phyloP scores from a whole-genome alignment of 2,329 filamentous ascomycete genomes.

The Exserohilum rostratum region DNA sequence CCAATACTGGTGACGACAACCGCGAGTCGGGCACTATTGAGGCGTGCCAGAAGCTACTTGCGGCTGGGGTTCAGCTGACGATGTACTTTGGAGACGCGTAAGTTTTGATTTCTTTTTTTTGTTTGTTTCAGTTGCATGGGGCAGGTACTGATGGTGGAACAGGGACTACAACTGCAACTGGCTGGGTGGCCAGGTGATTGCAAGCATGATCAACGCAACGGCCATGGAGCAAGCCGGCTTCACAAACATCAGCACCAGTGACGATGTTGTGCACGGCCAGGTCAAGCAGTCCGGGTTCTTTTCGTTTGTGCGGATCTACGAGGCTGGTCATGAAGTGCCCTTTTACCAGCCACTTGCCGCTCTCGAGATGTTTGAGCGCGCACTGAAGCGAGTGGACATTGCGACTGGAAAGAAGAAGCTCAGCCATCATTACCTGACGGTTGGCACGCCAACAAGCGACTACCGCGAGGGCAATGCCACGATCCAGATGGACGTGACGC shows the following conservation, averaged over 20 bases:
- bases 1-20: slow-evolving; percentile 57
- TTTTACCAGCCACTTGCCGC: slow-evolving; percentile 62
- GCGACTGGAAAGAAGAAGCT: slow-evolving; percentile 52
- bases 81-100: slow-evolving; percentile 56
- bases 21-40: slow-evolving; percentile 53
- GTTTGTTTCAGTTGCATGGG: background rate
- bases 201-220: slow-evolving; percentile 48
- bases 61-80: slow-evolving; percentile 50
- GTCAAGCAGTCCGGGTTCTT: slow-evolving; percentile 59
- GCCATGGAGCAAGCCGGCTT: slow-evolving; percentile 56
- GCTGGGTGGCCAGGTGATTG: slow-evolving; percentile 53
- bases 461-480: slow-evolving; percentile 55
- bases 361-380: slow-evolving; percentile 58
- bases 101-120: slow-evolving; percentile 2
- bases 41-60: slow-evolving; percentile 49
- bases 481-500: slow-evolving; percentile 53
- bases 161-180: slow-evolving; percentile 57
- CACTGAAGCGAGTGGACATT: slow-evolving; percentile 57
- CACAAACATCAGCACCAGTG: slow-evolving; percentile 53
- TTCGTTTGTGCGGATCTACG: slow-evolving; percentile 58
- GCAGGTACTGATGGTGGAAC: background rate
- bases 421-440: slow-evolving; percentile 37
- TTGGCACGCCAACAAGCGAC: slow-evolving; percentile 44
- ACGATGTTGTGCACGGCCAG: slow-evolving; percentile 59
- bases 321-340: slow-evolving; percentile 58